Conservation (phyloP, 371 early-diverging fungal species). For the Saksenaea oblongispora region DNA sequence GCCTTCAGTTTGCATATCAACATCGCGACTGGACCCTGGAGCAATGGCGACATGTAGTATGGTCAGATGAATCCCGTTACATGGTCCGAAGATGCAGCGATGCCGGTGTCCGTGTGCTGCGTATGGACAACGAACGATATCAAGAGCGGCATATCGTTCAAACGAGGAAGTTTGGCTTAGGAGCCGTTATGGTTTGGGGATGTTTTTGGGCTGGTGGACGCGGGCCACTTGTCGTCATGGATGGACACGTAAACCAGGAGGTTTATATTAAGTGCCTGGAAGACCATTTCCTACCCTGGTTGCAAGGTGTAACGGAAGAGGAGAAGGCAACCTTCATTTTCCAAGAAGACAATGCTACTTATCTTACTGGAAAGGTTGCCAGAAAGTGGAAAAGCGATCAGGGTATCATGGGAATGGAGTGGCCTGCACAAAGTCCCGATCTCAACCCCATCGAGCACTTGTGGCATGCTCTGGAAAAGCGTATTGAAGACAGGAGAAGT, state of each 20-base stretch:
- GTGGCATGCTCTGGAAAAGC: not conserved
- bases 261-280: not conserved
- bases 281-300: not conserved
- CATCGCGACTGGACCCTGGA: constrained; percentile 27
- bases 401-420: constrained; percentile 17
- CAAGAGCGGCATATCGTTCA: not conserved
- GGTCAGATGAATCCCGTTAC: constrained; percentile 21
- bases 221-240: not conserved
- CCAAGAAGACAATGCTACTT: constrained; percentile 31
- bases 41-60: constrained; percentile 23
- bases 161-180: constrained; percentile 1
- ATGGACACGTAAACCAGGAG: not conserved
- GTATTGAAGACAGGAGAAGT: not conserved
- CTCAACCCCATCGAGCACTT: constrained; percentile 34
- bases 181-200: constrained; percentile 1
- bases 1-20: constrained; percentile 18
- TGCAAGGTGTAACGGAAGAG: constrained; percentile 8
- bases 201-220: not conserved
- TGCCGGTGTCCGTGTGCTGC: not conserved
- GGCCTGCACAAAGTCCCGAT: constrained; percentile 39
- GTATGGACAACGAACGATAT: not conserved
- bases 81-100: not conserved
- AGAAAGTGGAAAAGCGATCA: constrained; percentile 10
- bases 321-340: constrained; percentile 18
- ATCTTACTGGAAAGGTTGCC: constrained; percentile 29